A percentile compares a stretch with the other conserved stretches of the same genome.
These are phyloP conservation scores for Groenewaldozyma auringiensis DNA, from an alignment of 1,139 yeast genomes.

Conservation along the genomic window DNA sequence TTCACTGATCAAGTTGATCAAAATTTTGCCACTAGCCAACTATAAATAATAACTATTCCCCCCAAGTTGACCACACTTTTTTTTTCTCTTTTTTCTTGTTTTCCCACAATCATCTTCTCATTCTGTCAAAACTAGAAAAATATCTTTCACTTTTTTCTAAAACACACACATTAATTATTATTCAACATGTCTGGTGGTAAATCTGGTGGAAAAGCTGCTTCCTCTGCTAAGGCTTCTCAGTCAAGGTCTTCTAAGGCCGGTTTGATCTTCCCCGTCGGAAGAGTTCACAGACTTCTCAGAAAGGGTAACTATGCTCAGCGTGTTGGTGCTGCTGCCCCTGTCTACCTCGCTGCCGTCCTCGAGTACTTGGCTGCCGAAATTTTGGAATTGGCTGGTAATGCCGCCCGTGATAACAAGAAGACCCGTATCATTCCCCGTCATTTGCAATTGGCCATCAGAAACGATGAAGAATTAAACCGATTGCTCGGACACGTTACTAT, in stretches of 20 bases:
- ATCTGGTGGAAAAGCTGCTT: constrained; percentile 89
- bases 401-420: constrained; percentile 97
- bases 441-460: constrained; percentile 95
- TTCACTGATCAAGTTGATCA: neutral
- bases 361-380: constrained; percentile 97
- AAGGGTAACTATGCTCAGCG: constrained; percentile 99
- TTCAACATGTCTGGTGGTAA: constrained; percentile 91
- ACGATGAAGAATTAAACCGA: constrained; percentile 94
- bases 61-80: constrained; percentile 7
- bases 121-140: constrained; percentile 19
- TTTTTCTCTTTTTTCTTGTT: constrained; percentile 12
- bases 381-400: constrained; percentile 97
- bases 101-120: constrained; percentile 17
- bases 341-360: constrained; percentile 90
- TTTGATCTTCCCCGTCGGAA: constrained; percentile 98
- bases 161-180: constrained; percentile 8
- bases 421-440: constrained; percentile 99
- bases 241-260: constrained; percentile 99
- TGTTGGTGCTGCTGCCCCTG: constrained; percentile 98
- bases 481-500: constrained; percentile 88
- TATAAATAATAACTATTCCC: constrained; percentile 12
- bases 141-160: constrained; percentile 17
- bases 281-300: constrained; percentile 95
- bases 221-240: constrained; percentile 86
- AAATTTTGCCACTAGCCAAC: constrained; percentile 8